phyloP scores from a whole-genome alignment of 2,329 filamentous ascomycete species.

The Clonostachys sp. region DNA sequence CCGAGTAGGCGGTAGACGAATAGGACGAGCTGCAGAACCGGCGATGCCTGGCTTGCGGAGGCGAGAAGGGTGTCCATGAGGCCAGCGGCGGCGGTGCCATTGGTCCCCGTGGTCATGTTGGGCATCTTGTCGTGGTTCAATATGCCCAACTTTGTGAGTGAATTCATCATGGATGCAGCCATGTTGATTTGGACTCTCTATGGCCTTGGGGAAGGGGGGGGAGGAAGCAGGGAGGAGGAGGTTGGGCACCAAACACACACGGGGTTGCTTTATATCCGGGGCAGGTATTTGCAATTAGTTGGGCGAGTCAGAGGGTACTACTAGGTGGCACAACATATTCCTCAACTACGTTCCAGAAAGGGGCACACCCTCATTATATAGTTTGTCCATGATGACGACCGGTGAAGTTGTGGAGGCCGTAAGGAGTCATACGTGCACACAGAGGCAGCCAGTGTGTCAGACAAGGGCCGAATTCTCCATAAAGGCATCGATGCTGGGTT shows the following conservation, averaged over 20 bases:
- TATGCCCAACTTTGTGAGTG: constrained; percentile 14
- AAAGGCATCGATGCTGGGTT: no score
- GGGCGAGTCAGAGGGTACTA: no score
- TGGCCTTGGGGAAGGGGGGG: not conserved
- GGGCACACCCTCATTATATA: no score
- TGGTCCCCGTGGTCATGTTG: constrained; percentile 9
- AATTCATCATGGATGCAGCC: constrained; percentile 11
- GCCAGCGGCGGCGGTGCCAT: constrained; percentile 10
- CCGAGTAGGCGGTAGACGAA: constrained; percentile 41
- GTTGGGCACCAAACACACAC: not conserved
- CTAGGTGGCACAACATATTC: no score
- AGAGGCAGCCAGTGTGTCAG: no score
- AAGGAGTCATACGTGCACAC: no score
- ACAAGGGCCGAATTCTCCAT: no score
- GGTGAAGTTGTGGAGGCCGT: no score
- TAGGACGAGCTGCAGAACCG: constrained; percentile 32
- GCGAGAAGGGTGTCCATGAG: constrained; percentile 39
- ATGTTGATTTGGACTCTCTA: not conserved
- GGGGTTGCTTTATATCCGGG: no score
- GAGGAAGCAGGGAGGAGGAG: not conserved
- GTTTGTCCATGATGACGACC: no score
- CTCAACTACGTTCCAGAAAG: no score
- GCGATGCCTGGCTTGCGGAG: constrained; percentile 31
- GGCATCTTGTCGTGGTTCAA: not conserved
- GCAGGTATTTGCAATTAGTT: no score